Evolutionary conservation across 2,329 filamentous ascomycete species (phyloP), one percentile per base, ranked within the genome.

Genomic region (Tolypocladium capitatum): DNA sequence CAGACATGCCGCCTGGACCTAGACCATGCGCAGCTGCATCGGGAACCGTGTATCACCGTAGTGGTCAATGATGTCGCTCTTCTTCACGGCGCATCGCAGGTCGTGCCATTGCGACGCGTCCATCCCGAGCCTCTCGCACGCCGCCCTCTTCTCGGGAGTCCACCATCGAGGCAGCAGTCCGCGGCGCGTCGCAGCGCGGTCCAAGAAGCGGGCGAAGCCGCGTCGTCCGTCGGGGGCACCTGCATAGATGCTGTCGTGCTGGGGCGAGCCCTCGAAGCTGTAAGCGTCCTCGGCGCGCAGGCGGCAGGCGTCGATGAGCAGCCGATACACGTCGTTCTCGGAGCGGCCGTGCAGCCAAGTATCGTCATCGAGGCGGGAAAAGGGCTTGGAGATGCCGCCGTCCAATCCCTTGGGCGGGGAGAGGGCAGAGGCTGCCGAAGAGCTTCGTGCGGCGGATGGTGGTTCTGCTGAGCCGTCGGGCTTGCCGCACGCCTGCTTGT

Each of bases 11-110:
- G 32, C 46, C 46, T 42, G 41, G 41, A 33, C 20, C 41, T 24
- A 3, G n/a, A n/a, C n/a, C 65, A 76, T 69, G 14, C 72, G 63
- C 43, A 76, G 58, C 61, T 75, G 69, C 69, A 74, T 72, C 2
- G 72, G 67, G 50, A 74, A 73, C 1, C 53, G 54, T 0, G 46
- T 5, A 44, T 75, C 65, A 2, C 64, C 63, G 43, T 75, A 76
- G 43, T 69, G 62, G 18, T 68, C 60, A 5, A 63, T 59, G 31
- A 74, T 56, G 40, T 65, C 61, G 13, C 43, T 43, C 56, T 69
- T 69, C 6, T 59, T 50, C 1, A 65, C 55, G 4, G 52, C 50
- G 8, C 1, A 30, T 3, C 21, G 20, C 38, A 54, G 8, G 44
- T 50, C 40, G 18, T 56, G 54, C 62, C 65, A 69, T 30, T 58